phyloP scores from a whole-genome alignment of 202 grass and related monocot species.

The Carex sylvatica region DNA sequence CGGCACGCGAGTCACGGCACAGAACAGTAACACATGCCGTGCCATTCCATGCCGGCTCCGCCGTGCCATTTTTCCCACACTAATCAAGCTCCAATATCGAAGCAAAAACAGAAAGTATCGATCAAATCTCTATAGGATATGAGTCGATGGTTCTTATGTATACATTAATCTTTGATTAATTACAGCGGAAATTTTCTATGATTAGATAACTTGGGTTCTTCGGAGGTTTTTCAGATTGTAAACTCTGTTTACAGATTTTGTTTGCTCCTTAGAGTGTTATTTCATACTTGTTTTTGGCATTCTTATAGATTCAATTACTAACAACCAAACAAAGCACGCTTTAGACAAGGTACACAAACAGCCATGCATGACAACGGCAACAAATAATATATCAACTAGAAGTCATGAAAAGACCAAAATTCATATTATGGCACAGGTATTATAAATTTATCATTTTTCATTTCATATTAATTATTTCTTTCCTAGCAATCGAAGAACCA shows the following conservation, averaged over 20 bases:
- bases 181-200: not conserved
- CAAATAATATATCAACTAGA: not conserved
- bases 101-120: not conserved
- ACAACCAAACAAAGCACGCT: not conserved
- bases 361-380: not conserved
- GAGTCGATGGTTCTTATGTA: not conserved
- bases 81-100: not conserved
- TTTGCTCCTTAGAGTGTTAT: not conserved
- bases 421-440: slow-evolving; percentile 10
- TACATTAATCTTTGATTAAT: not conserved
- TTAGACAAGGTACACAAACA: not conserved
- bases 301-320: slow-evolving; percentile 15
- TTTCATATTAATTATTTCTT: not conserved
- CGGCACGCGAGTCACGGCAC: too few relatives aligned
- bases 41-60: too few relatives aligned
- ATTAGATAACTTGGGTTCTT: not conserved
- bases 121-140: not conserved
- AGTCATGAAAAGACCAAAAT: not conserved
- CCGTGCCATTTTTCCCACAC: too few relatives aligned
- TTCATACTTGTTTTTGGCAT: not conserved
- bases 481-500: not conserved
- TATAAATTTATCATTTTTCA: not conserved
- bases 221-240: not conserved
- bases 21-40: too few relatives aligned
- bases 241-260: not conserved